These are phyloP conservation scores for Neophaeococcomyces aloes DNA, from an alignment of 2,329 filamentous ascomycete genomes.

Conservation along the genomic window DNA sequence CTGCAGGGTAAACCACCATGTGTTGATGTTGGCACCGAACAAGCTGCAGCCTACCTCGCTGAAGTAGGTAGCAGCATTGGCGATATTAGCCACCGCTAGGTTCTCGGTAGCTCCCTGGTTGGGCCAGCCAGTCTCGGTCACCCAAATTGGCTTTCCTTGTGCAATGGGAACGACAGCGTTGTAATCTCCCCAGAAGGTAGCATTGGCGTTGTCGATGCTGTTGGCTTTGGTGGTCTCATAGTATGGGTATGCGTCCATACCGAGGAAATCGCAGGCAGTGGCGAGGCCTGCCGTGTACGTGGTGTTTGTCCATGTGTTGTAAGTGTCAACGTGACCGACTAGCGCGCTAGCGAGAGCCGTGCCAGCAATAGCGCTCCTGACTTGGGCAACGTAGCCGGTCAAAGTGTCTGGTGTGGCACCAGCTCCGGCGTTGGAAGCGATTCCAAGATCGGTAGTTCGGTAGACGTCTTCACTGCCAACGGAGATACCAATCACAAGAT, in stretches of 20 bases:
- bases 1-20: constrained; percentile 36
- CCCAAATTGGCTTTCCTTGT: constrained; percentile 50
- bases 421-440: constrained; percentile 49
- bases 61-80: constrained; percentile 57
- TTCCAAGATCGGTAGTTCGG: constrained; percentile 62
- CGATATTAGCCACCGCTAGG: constrained; percentile 43
- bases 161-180: constrained; percentile 48
- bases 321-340: constrained; percentile 82
- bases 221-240: constrained; percentile 52
- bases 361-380: constrained; percentile 52
- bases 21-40: constrained; percentile 29
- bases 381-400: constrained; percentile 59
- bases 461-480: constrained; percentile 82
- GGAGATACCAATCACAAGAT: constrained; percentile 68
- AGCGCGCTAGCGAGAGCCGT: constrained; percentile 49
- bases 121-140: constrained; percentile 59
- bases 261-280: constrained; percentile 63
- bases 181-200: constrained; percentile 59
- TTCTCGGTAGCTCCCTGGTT: constrained; percentile 44
- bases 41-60: constrained; percentile 48
- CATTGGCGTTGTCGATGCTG: constrained; percentile 50
- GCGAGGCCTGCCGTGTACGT: constrained; percentile 55
- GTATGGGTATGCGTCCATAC: constrained; percentile 77
- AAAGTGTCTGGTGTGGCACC: constrained; percentile 55
- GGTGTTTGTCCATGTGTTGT: constrained; percentile 65